Evolutionary conservation across 2,329 filamentous ascomycete species (phyloP), one percentile per base, ranked within the genome.

Genomic region (Allantophomopsis lycopodina): DNA sequence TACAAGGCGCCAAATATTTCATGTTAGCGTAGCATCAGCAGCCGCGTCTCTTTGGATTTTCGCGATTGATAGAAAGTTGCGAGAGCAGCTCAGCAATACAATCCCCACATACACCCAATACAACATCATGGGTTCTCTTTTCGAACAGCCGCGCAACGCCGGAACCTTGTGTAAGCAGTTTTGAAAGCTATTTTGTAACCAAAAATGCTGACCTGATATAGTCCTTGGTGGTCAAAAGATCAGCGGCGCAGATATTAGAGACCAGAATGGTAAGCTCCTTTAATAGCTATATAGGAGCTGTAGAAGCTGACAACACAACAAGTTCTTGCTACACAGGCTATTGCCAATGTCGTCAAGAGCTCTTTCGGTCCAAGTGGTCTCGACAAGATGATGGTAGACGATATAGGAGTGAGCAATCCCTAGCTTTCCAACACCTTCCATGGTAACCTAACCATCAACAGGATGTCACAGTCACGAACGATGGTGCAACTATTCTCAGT

Each of bases 351-450:
- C 44, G 87, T 98, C 62, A 96, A 94, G 71, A 94, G 85, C 63
- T 98, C 91, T 13, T 98, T 98, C 59, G 91, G 91, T 41, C 91
- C 91, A 38, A 94, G 86, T 46, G 91, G 91, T 37, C 74, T 98
- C 50, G 91, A 98, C 62, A 98, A 98, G 76, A 98, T 98, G 91
- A 96, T 98, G 91, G 91, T 98, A 54, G 91, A 98, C 66, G 91
- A 98, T 60, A 96, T 98, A 61, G 91, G 91, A 57, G 82, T 86
- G 75, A 53, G 79, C 11, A 36, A 15, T 42, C 31, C 32, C 32
- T 32, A 38, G 43, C 23, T 28, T 28, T 28, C 23, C 23, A 28
- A 28, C 7, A 28, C 23, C 23, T 28, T 40, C 31, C 33, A 40
- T 40, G 20, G 28, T 21, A 17, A 33, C 41, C 51, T 55, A 40